phyloP scores from a whole-genome alignment of 2,329 filamentous ascomycete genomes.

The Cordyceps javanica region DNA sequence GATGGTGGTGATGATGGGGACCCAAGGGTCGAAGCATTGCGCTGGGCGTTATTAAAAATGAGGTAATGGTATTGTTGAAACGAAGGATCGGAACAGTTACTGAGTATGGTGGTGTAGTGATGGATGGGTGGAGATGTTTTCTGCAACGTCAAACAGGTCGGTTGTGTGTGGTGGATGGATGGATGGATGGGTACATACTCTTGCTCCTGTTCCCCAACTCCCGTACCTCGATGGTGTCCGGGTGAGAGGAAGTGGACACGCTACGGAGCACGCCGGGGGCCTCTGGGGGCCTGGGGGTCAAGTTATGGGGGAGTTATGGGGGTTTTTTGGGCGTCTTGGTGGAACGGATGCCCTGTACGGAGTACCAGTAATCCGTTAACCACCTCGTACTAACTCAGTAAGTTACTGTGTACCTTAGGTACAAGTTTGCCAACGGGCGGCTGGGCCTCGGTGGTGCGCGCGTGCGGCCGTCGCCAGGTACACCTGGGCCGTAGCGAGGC shows the following conservation, averaged over 20 bases:
- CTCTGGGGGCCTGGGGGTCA: background rate
- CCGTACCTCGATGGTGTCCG: conserved; percentile 2
- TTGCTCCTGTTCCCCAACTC: no score
- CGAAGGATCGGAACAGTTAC: background rate
- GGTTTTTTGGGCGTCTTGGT: background rate
- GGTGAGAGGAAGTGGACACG: conserved; percentile 11
- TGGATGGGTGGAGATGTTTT: background rate
- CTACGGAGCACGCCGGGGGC: conserved; percentile 12
- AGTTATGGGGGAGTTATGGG: background rate
- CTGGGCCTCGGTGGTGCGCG: background rate
- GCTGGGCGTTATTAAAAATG: background rate
- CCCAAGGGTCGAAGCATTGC: no score
- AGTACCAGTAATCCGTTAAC: no score
- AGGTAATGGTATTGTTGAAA: background rate
- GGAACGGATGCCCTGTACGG: no score
- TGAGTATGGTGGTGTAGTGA: background rate
- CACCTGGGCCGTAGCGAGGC: background rate
- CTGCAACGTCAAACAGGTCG: background rate
- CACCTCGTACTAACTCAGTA: no score
- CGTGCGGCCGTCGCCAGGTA: background rate
- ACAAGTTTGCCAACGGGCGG: no score
- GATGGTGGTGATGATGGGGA: background rate
- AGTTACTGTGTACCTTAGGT: background rate
- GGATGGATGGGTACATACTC: no score
- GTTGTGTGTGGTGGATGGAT: background rate